phyloP scores from a whole-genome alignment of 352 stramenopile species.

The Phytophthora pini region DNA sequence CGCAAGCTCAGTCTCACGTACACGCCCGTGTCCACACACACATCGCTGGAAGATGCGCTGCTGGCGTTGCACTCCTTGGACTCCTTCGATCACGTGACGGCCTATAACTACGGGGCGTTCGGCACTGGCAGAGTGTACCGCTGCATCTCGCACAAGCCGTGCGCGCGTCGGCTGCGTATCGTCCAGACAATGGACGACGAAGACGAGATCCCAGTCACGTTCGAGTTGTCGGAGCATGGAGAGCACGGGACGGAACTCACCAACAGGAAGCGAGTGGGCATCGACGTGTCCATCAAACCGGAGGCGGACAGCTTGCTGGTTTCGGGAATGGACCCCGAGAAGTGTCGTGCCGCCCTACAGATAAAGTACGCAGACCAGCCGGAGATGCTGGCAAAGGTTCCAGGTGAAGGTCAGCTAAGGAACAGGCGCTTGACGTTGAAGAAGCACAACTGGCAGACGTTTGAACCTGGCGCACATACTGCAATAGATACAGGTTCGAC shows the following conservation, averaged over 20 bases:
- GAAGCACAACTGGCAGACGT: constrained; percentile 10
- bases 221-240: constrained; percentile 16
- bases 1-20: constrained; percentile 4
- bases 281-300: constrained; percentile 19
- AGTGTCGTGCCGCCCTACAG: constrained; percentile 16
- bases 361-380: constrained; percentile 27
- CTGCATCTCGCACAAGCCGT: constrained; percentile 31
- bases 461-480: neutral
- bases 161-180: constrained; percentile 23
- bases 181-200: constrained; percentile 20
- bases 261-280: constrained; percentile 22
- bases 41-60: constrained; percentile 24
- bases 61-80: constrained; percentile 26
- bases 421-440: constrained; percentile 27
- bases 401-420: constrained; percentile 16
- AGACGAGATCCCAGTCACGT: constrained; percentile 33
- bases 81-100: constrained; percentile 21
- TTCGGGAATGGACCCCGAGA: constrained; percentile 3
- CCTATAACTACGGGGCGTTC: constrained; percentile 35
- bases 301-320: constrained; percentile 30
- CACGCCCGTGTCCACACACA: constrained; percentile 23
- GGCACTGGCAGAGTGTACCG: constrained; percentile 28
- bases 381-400: constrained; percentile 25
- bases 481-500: neutral
- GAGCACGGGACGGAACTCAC: constrained; percentile 18